phyloP scores from a whole-genome alignment of 805 yeast species.

The Hanseniaspora vineae region DNA sequence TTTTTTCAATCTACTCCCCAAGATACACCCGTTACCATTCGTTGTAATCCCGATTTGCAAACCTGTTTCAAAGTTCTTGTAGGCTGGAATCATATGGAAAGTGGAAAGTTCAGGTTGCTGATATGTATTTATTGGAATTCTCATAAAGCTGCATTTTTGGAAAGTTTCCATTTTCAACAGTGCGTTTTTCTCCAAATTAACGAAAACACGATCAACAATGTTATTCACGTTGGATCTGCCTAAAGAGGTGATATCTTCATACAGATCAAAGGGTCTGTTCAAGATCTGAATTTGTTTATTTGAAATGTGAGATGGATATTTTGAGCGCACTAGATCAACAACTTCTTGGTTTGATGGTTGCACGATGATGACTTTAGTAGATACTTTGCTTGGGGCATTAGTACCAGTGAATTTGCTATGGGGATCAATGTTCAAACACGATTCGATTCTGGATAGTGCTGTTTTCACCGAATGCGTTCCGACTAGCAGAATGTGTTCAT shows the following conservation, averaged over 20 bases:
- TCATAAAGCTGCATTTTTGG: constrained; percentile 37
- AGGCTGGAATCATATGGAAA: constrained; percentile 64
- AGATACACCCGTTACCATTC: constrained; percentile 77
- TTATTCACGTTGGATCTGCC: constrained; percentile 53
- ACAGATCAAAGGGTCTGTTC: constrained; percentile 24
- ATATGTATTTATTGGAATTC: constrained; percentile 76
- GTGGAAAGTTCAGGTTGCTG: constrained; percentile 63
- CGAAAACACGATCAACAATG: constrained; percentile 68
- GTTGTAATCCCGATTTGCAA: constrained; percentile 79
- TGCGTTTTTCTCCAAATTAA: constrained; percentile 26
- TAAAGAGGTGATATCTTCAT: constrained; percentile 32
- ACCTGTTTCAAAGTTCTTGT: constrained; percentile 34
- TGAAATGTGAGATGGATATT: constrained; percentile 12
- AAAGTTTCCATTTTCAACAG: constrained; percentile 30
- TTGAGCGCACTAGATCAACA: constrained; percentile 7
- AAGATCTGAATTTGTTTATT: constrained; percentile 20
- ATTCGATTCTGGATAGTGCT: constrained; percentile 34
- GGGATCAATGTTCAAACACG: constrained; percentile 43
- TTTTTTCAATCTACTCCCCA: constrained; percentile 69
- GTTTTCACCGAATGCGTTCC: constrained; percentile 29
- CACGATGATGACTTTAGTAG: neutral
- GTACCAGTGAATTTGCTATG: constrained; percentile 26
- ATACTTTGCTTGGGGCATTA: neutral
- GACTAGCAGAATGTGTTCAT: constrained; percentile 44
- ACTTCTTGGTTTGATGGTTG: constrained; percentile 15